phyloP scores from a whole-genome alignment of 345 rosid genomes.

The Eucalyptus globulus region DNA sequence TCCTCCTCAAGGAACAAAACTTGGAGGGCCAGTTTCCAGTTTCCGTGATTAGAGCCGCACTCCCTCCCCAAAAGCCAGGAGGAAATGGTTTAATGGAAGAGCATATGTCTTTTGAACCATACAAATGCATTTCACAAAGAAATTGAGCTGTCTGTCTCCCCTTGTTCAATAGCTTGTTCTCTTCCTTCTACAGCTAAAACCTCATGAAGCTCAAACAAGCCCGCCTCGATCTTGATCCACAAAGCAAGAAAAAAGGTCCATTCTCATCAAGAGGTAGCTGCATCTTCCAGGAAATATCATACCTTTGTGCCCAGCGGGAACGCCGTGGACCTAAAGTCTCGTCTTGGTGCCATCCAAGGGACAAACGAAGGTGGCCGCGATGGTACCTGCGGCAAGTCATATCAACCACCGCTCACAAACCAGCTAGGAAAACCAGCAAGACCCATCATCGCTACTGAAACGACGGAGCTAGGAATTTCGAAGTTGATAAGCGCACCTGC shows the following conservation, averaged over 20 bases:
- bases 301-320: slow-evolving; percentile 68
- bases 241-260: not conserved
- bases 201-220: not conserved
- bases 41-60: not conserved
- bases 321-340: slow-evolving; percentile 82
- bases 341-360: slow-evolving; percentile 97
- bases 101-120: not conserved
- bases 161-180: not conserved
- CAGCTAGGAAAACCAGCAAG: not conserved
- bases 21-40: not conserved
- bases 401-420: not conserved
- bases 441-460: not conserved
- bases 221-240: not conserved
- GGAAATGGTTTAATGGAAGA: not conserved
- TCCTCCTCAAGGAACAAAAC: not conserved
- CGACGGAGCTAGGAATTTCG: not conserved
- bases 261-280: not conserved
- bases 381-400: slow-evolving; percentile 44
- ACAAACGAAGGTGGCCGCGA: slow-evolving; percentile 83
- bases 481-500: slow-evolving; percentile 31
- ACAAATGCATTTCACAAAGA: not conserved
- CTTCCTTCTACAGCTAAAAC: not conserved
- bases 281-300: not conserved
- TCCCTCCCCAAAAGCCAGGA: not conserved
- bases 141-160: not conserved